A percentile compares a stretch with the other conserved stretches of the same genome.
phyloP scores from a whole-genome alignment of 148 eudicot species.

The Amaranthus hypochondriacus region DNA sequence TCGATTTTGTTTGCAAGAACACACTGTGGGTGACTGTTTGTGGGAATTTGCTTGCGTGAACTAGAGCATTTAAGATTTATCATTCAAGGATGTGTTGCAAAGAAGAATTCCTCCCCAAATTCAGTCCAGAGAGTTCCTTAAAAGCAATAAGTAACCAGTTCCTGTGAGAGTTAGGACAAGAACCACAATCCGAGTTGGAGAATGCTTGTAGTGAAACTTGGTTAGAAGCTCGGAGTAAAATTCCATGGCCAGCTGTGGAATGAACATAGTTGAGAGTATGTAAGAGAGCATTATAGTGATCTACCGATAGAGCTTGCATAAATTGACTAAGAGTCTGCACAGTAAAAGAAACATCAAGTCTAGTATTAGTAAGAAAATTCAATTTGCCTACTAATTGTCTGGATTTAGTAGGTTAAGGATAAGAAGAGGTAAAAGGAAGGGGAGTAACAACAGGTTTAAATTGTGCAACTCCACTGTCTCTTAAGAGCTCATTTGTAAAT shows the following conservation, averaged over 20 bases:
- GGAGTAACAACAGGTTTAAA: neutral
- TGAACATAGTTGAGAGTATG: neutral
- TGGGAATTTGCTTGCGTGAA: too few relatives aligned
- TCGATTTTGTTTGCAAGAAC: too few relatives aligned
- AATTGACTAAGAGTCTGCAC: conserved; percentile 1
- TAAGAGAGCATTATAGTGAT: neutral
- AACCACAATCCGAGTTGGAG: neutral
- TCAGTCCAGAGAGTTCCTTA: too few relatives aligned
- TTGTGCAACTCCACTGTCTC: neutral
- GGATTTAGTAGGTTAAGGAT: neutral
- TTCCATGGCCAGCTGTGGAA: neutral
- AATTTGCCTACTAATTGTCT: neutral
- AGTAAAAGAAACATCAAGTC: neutral
- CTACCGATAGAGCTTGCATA: neutral
- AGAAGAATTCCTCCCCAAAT: too few relatives aligned
- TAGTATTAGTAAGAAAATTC: neutral
- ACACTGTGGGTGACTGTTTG: too few relatives aligned
- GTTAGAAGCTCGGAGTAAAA: neutral
- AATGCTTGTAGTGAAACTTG: neutral
- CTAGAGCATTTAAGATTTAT: too few relatives aligned
- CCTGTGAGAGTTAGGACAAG: too few relatives aligned
- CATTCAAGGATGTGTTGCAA: too few relatives aligned
- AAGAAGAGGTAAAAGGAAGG: neutral
- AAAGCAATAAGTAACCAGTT: too few relatives aligned
- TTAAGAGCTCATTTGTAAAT: neutral